Base-by-base conservation (phyloP, 371 early-diverging fungal species). In the Rhizopus delemar region DNA sequence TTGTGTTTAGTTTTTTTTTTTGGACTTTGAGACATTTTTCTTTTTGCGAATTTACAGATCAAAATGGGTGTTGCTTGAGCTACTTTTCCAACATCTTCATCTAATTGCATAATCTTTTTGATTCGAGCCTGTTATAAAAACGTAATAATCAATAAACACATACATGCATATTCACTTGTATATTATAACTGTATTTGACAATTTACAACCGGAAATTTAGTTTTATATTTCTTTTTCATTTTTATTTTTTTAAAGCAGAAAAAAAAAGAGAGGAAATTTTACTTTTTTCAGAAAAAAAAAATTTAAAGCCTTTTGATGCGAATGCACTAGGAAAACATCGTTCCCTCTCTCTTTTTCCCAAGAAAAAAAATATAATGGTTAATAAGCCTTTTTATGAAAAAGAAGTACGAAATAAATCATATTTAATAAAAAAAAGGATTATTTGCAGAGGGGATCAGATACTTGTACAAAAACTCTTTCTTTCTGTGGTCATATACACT, bases 61-160 rank as follows among this genome's bases (percentile, higher is more conserved):
- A 99, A 84, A 33, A 99, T 91, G 1, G 99, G 99, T 1, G 99
- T 99, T 41, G 94, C 95, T 62, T 93, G 93, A 6, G 97, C 93
- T 64, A 99, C 94, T 77, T 99, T 99, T 62, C 99, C 99, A n/a
- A 99, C 96, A 71, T 99, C 99, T 62, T 99, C 99, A 81, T 99
- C 98, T 72, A 90, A 82, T 69, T 99, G 98, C 98, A 99, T 99
- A 65, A 99, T 98, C 86, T 97, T 98, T 73, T 99, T 99, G 74
- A 99, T 98, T 53, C 99, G 89, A 15, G 99, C 97, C 96, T 96
- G 81, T 3, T n/a, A 38, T 54, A 51, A 16, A 33, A 43, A 51
- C 16, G 41, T 39, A 58, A 2, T 52, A 64, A 36, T 22, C 22
- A 22, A 22, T 22, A 22, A 22, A 22, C 22, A 22, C 2, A 22